Conservation (phyloP, 2,329 filamentous ascomycete species). For the Daldinia sp. region DNA sequence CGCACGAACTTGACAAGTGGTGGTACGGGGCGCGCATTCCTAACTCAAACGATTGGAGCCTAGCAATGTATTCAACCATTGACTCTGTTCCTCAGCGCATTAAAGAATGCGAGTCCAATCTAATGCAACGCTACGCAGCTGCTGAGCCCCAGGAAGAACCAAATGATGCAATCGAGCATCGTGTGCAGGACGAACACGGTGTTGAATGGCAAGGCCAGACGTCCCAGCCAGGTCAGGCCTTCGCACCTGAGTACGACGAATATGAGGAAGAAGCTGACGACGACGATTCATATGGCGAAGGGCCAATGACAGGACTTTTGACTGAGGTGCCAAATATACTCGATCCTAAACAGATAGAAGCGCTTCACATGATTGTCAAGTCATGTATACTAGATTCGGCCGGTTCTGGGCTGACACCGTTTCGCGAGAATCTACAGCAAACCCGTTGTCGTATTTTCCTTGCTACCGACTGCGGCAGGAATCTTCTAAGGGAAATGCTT, state of each 20-base stretch:
- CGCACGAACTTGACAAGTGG: conserved; percentile 71
- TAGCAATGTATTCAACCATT: conserved; percentile 68
- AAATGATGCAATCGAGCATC: conserved; percentile 50
- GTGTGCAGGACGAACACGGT: conserved; percentile 46
- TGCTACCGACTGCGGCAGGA: conserved; percentile 88
- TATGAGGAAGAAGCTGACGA: conserved; percentile 63
- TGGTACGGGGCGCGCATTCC: conserved; percentile 68
- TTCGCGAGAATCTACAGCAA: conserved; percentile 85
- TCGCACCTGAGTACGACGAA: conserved; percentile 58
- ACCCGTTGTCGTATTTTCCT: conserved; percentile 89
- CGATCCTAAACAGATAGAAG: conserved; percentile 94
- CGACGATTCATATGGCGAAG: conserved; percentile 81
- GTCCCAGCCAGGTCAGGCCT: conserved; percentile 51
- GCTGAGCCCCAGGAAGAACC: conserved; percentile 48
- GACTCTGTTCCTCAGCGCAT: conserved; percentile 66
- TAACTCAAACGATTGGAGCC: conserved; percentile 66
- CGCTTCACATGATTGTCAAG: conserved; percentile 96
- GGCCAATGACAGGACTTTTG: conserved; percentile 81
- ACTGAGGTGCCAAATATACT: conserved; percentile 95
- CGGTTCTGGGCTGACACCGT: conserved; percentile 71
- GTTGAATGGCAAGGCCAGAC: conserved; percentile 51
- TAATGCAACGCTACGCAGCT: conserved; percentile 63
- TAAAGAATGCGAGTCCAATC: conserved; percentile 66
- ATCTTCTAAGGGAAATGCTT: conserved; percentile 85
- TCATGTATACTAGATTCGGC: conserved; percentile 88